Evolutionary conservation across 345 rosid species (phyloP).

Genomic region (Murraya paniculata): DNA sequence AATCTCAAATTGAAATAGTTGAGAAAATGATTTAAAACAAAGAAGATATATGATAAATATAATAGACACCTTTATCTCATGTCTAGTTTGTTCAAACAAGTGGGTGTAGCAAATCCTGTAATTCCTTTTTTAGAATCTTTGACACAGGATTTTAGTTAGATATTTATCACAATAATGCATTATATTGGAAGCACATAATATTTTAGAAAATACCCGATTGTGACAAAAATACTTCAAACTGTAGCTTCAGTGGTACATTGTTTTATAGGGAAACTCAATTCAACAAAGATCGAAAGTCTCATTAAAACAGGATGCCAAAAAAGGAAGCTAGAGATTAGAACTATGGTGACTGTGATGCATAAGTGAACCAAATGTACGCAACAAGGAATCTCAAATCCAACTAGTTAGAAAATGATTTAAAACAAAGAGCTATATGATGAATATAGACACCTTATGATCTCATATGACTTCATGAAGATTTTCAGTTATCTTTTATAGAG

Average conservation of each 20-base stretch:
- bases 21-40: not conserved
- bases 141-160: constrained; percentile 23
- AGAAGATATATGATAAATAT: not conserved
- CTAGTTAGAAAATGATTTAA: not conserved
- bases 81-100: constrained; percentile 56
- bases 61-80: not conserved
- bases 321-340: not conserved
- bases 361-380: too few relatives aligned
- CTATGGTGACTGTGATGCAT: not conserved
- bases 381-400: not conserved
- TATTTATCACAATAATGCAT: constrained; percentile 2
- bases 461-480: constrained; percentile 10
- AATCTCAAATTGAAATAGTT: not conserved
- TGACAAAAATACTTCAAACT: not conserved
- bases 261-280: not conserved
- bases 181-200: not conserved
- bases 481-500: not conserved
- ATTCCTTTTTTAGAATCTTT: constrained; percentile 97
- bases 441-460: not conserved
- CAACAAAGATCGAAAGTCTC: not conserved
- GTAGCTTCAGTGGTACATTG: not conserved
- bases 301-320: not conserved
- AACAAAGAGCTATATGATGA: not conserved
- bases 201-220: constrained; percentile 2
- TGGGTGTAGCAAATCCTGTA: constrained; percentile 80